phyloP scores from a whole-genome alignment of 2,329 filamentous ascomycete genomes.

The Endocalyx cinctus region DNA sequence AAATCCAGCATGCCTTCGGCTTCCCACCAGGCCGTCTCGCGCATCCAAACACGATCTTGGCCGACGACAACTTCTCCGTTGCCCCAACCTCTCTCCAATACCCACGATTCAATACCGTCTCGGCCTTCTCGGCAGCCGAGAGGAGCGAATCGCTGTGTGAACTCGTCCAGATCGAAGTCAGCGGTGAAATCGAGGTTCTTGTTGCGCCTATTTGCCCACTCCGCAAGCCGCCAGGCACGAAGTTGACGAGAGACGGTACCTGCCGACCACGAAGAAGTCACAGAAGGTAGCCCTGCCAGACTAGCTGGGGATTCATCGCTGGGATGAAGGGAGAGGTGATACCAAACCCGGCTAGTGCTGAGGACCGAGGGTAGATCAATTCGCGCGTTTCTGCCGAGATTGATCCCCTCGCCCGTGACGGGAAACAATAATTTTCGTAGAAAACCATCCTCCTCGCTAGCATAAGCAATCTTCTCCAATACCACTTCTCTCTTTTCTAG shows the following conservation, averaged over 20 bases:
- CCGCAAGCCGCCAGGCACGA: slow-evolving; percentile 85
- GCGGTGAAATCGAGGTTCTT: slow-evolving; percentile 92
- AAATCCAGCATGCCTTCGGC: slow-evolving; percentile 93
- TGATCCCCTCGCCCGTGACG: slow-evolving; percentile 70
- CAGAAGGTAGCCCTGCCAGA: slow-evolving; percentile 65
- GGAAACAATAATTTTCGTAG: slow-evolving; percentile 79
- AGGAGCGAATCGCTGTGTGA: slow-evolving; percentile 72
- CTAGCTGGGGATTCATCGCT: slow-evolving; percentile 78
- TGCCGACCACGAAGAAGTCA: slow-evolving; percentile 87
- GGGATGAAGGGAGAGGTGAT: slow-evolving; percentile 86
- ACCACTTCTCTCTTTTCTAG: slow-evolving; percentile 78
- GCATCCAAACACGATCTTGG: slow-evolving; percentile 90
- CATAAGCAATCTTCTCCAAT: slow-evolving; percentile 80
- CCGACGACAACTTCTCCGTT: slow-evolving; percentile 94
- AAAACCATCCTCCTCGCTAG: slow-evolving; percentile 78
- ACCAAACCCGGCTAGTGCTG: slow-evolving; percentile 87
- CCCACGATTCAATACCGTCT: slow-evolving; percentile 91
- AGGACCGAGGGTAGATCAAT: slow-evolving; percentile 73
- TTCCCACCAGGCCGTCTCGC: slow-evolving; percentile 95
- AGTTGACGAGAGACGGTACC: slow-evolving; percentile 89
- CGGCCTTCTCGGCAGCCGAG: slow-evolving; percentile 86
- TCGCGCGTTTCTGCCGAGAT: slow-evolving; percentile 70
- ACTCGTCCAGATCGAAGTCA: slow-evolving; percentile 93
- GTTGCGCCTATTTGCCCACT: slow-evolving; percentile 94
- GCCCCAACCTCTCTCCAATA: slow-evolving; percentile 93